These are phyloP conservation scores for Arachnomyces sp. DNA, from an alignment of 2,329 filamentous ascomycete genomes.

Conservation along the genomic window DNA sequence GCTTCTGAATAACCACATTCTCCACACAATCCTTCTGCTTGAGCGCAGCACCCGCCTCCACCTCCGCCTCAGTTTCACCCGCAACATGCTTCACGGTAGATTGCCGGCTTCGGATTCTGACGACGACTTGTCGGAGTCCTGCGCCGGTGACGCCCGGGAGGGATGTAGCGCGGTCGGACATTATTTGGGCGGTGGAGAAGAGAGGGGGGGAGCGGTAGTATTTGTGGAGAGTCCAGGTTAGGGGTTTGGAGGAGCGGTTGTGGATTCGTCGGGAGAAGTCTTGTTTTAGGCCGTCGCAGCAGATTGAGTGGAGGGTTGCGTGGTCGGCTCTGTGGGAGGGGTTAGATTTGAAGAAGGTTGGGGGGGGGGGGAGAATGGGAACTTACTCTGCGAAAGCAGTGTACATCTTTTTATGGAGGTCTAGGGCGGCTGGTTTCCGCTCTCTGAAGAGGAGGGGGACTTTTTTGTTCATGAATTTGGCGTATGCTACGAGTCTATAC, in stretches of 20 bases:
- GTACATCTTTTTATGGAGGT: constrained; percentile 41
- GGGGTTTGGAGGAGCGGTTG: constrained; percentile 21
- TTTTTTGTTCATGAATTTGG: constrained; percentile 24
- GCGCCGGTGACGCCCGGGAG: constrained; percentile 32
- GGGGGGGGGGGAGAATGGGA: constrained; percentile 4
- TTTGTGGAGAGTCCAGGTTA: constrained; percentile 31
- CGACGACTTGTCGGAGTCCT: constrained; percentile 32
- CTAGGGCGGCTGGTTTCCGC: constrained; percentile 28
- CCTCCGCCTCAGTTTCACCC: constrained; percentile 3
- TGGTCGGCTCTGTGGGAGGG: constrained; percentile 28
- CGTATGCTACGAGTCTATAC: constrained; percentile 23
- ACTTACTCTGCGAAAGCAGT: constrained; percentile 38
- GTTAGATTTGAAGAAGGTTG: constrained; percentile 11
- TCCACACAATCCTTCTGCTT: constrained; percentile 39
- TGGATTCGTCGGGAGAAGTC: constrained; percentile 28
- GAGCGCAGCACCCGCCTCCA: constrained; percentile 12
- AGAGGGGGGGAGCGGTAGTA: constrained; percentile 30
- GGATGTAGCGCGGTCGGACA: constrained; percentile 34
- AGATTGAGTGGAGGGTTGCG: constrained; percentile 25
- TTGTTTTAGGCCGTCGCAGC: constrained; percentile 30
- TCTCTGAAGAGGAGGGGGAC: constrained; percentile 27
- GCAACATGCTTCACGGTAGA: constrained; percentile 20
- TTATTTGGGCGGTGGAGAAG: constrained; percentile 29
- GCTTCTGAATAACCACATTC: constrained; percentile 44
- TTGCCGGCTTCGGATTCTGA: constrained; percentile 32